phyloP scores from a whole-genome alignment of 1,284 basidiomycete genomes.

The Apiotrichum akiyoshidainum region DNA sequence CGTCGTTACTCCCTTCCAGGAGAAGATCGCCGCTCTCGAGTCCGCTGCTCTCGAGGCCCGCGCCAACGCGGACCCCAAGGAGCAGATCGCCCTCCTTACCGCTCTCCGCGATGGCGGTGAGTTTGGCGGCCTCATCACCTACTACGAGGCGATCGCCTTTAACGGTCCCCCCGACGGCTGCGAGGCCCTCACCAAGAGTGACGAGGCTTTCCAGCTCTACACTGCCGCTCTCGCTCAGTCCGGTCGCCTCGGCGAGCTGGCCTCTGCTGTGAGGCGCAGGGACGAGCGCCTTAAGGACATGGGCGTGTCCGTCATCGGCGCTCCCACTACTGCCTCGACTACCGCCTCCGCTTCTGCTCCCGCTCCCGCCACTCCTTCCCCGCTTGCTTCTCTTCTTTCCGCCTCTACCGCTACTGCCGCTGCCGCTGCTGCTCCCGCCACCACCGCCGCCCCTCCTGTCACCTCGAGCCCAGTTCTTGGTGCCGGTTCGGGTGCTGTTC shows the following conservation, averaged over 20 bases:
- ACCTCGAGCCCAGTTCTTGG: constrained; percentile 21
- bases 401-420: constrained; percentile 34
- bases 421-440: constrained; percentile 3
- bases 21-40: constrained; percentile 42
- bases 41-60: constrained; percentile 30
- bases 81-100: constrained; percentile 37
- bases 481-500: constrained; percentile 37
- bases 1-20: constrained; percentile 38
- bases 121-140: constrained; percentile 29
- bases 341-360: constrained; percentile 2
- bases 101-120: constrained; percentile 39
- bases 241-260: constrained; percentile 36
- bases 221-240: constrained; percentile 28
- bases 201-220: constrained; percentile 39
- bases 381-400: neutral
- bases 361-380: neutral
- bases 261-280: constrained; percentile 28
- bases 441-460: constrained; percentile 37
- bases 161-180: constrained; percentile 17
- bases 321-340: neutral
- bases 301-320: neutral
- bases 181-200: constrained; percentile 30
- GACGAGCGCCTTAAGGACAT: constrained; percentile 24
- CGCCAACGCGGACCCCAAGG: constrained; percentile 17
- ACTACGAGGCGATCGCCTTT: constrained; percentile 44